A percentile compares a stretch with the other conserved stretches of the same genome.
phyloP scores from a whole-genome alignment of 2,329 filamentous ascomycete genomes.

The Ascochyta fabae region DNA sequence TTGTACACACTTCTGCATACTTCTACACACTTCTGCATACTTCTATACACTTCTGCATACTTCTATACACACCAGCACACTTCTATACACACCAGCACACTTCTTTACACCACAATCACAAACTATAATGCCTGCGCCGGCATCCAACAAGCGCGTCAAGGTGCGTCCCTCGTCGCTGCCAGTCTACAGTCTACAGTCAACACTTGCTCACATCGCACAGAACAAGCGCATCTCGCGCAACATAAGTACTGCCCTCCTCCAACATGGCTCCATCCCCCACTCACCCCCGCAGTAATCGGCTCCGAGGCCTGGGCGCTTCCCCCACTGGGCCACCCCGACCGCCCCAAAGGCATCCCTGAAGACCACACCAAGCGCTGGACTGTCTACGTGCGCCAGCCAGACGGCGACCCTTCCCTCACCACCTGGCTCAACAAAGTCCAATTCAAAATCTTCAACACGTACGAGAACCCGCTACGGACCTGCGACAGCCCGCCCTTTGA shows the following conservation, averaged over 20 bases:
- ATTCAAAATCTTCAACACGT: constrained; percentile 98
- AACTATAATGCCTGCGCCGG: constrained; percentile 59
- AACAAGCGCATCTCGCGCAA: constrained; percentile 51
- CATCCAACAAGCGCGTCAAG: constrained; percentile 62
- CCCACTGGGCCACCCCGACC: constrained; percentile 69
- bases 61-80: too few species aligned
- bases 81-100: too few species aligned
- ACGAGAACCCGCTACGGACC: constrained; percentile 84
- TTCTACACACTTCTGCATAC: too few species aligned
- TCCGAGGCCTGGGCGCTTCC: constrained; percentile 65
- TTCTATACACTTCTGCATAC: too few species aligned
- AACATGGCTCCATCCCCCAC: constrained; percentile 8
- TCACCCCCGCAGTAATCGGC: constrained; percentile 54
- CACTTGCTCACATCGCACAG: constrained; percentile 26
- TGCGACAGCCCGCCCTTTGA: constrained; percentile 78
- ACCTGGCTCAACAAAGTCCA: constrained; percentile 97
- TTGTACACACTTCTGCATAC: too few species aligned
- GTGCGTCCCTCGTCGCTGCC: constrained; percentile 16
- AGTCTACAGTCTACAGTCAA: background rate
- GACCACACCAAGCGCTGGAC: constrained; percentile 98
- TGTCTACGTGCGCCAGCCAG: constrained; percentile 89
- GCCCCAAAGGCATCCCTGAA: constrained; percentile 72
- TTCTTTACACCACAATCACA: background rate
- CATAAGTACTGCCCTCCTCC: constrained; percentile 38
- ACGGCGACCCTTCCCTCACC: constrained; percentile 82